phyloP scores from a whole-genome alignment of 2,329 filamentous ascomycete genomes.

The Paradendryphiella salina region DNA sequence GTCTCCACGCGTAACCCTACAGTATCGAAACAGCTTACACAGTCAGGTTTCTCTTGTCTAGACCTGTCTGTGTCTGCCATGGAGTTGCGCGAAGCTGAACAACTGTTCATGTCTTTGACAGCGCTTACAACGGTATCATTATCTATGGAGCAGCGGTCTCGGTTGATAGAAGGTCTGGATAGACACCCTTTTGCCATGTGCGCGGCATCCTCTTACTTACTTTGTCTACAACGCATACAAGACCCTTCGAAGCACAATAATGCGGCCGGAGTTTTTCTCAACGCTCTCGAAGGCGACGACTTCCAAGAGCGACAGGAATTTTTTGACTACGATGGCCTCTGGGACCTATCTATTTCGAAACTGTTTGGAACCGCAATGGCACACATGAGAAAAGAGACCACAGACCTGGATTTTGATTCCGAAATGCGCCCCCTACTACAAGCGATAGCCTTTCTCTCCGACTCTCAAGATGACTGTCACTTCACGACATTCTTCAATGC shows the following conservation, averaged over 20 bases:
- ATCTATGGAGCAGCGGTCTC: neutral
- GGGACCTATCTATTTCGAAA: neutral
- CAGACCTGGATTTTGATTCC: neutral
- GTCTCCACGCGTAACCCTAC: neutral
- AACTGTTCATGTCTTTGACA: neutral
- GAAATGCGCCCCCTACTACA: neutral
- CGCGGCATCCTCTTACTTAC: neutral
- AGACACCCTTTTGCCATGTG: neutral
- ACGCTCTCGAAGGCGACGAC: neutral
- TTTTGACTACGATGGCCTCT: neutral
- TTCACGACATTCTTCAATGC: neutral
- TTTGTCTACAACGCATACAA: neutral
- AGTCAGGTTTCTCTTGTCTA: neutral
- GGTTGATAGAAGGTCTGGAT: neutral
- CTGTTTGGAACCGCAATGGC: neutral
- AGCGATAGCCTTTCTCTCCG: neutral
- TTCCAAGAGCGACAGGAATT: neutral
- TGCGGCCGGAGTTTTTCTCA: neutral
- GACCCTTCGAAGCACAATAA: neutral
- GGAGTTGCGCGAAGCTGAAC: neutral
- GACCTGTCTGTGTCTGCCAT: neutral
- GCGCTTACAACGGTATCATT: neutral
- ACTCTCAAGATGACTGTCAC: neutral
- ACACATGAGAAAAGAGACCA: neutral
- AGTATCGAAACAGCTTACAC: neutral